These are phyloP conservation scores for Xylaria cubensis DNA, from an alignment of 495 filamentous ascomycete species.

Conservation along the genomic window DNA sequence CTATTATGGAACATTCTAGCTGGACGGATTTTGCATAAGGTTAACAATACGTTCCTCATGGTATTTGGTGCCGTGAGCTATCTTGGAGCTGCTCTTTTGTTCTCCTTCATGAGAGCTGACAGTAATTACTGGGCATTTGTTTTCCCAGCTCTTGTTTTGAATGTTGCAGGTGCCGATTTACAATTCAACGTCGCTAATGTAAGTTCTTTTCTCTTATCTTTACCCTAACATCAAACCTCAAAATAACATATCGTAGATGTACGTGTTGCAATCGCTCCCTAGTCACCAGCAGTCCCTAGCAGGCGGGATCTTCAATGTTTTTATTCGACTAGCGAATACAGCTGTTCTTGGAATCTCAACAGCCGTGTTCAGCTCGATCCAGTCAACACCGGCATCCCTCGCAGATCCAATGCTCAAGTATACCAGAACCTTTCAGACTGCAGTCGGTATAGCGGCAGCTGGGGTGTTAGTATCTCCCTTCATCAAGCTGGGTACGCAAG, in stretches of 20 bases:
- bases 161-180: conserved; percentile 63
- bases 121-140: conserved; percentile 64
- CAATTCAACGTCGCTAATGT: conserved; percentile 69
- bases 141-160: conserved; percentile 60
- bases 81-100: conserved; percentile 52
- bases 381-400: conserved; percentile 39
- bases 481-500: conserved; percentile 53
- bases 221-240: neutral
- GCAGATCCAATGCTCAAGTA: conserved; percentile 49
- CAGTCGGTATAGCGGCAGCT: conserved; percentile 59
- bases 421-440: conserved; percentile 60
- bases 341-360: conserved; percentile 61
- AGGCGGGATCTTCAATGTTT: conserved; percentile 65
- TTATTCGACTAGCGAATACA: conserved; percentile 58
- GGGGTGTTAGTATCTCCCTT: conserved; percentile 48
- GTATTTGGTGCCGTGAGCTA: conserved; percentile 54
- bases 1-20: conserved; percentile 57
- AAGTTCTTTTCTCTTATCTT: conserved; percentile 30
- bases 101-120: conserved; percentile 45
- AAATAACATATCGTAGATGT: conserved; percentile 52
- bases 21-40: conserved; percentile 54
- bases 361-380: conserved; percentile 51
- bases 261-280: conserved; percentile 61
- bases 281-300: conserved; percentile 63
- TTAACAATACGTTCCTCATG: conserved; percentile 59